Percentiles rank a stretch among this genome's conserved stretches.
Evolutionary conservation across 192 early-diverging fungal genomes (phyloP).

Genomic region (Gigaspora rosea): DNA sequence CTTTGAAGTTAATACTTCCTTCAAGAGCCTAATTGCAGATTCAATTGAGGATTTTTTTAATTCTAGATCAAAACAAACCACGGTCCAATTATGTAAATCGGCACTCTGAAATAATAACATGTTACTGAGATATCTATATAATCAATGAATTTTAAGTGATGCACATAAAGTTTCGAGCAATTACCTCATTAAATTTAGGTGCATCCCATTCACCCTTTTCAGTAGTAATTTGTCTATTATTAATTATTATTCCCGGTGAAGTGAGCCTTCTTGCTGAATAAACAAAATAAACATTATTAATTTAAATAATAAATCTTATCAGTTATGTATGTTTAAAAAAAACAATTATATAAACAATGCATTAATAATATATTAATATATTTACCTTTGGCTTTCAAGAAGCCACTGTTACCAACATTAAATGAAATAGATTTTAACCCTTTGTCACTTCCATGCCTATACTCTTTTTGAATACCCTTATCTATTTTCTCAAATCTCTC

Average conservation of each 20-base stretch:
- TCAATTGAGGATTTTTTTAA: too few relatives aligned
- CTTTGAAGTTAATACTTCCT: too few relatives aligned
- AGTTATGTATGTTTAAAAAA: too few relatives aligned
- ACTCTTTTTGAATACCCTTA: not conserved
- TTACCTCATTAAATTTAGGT: not conserved
- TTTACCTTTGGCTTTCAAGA: not conserved
- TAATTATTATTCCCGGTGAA: not conserved
- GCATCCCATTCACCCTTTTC: not conserved
- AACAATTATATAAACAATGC: not conserved
- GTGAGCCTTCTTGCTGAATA: not conserved
- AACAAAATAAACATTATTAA: not conserved
- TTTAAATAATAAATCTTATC: not conserved
- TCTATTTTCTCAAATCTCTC: not conserved
- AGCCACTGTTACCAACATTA: not conserved
- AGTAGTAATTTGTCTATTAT: not conserved
- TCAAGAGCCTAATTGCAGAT: too few relatives aligned
- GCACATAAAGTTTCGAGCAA: not conserved
- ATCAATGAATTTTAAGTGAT: too few relatives aligned
- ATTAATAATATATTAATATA: not conserved
- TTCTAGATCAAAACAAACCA: too few relatives aligned
- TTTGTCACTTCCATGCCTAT: not conserved
- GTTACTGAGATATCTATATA: too few relatives aligned
- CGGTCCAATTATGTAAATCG: too few relatives aligned
- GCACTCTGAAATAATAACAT: too few relatives aligned
- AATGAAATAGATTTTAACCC: not conserved